Percentiles rank a stretch among this genome's conserved stretches.
Evolutionary conservation across 257 asterid species (phyloP).

Genomic region (Penstemon eatonii): DNA sequence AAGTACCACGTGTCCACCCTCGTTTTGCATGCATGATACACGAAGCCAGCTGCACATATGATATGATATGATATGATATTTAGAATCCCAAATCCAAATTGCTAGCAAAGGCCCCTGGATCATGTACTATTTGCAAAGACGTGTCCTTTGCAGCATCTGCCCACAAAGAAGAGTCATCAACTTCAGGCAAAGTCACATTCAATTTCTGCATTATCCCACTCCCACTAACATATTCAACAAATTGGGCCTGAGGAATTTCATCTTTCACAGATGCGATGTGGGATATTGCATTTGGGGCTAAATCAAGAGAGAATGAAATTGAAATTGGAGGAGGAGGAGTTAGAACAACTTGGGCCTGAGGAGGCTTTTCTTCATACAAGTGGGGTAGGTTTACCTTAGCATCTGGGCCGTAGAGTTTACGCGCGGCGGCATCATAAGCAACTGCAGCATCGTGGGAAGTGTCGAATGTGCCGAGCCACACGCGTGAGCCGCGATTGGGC

Average conservation of each 20-base stretch:
- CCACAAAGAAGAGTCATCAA: slow-evolving; percentile 61
- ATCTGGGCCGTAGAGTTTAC: slow-evolving; percentile 58
- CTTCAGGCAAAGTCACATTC: slow-evolving; percentile 43
- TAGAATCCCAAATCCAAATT: slow-evolving; percentile 9
- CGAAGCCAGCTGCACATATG: no score
- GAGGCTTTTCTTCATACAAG: slow-evolving; percentile 27
- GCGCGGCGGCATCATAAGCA: slow-evolving; percentile 76
- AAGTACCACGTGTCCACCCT: no score
- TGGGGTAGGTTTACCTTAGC: slow-evolving; percentile 70
- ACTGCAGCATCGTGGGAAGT: slow-evolving; percentile 72
- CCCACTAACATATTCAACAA: slow-evolving; percentile 27
- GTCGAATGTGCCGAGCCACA: slow-evolving; percentile 87
- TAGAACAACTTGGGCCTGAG: neutral
- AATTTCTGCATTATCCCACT: slow-evolving; percentile 36
- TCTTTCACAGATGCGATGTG: neutral
- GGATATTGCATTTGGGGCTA: neutral
- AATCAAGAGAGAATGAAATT: neutral
- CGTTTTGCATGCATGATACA: no score
- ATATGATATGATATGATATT: no score
- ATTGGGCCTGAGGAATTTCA: neutral
- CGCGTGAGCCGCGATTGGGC: slow-evolving; percentile 72
- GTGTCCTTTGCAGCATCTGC: slow-evolving; percentile 60
- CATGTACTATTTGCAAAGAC: slow-evolving; percentile 44
- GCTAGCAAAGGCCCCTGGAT: slow-evolving; percentile 35
- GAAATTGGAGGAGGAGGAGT: no score